Percentiles rank a stretch among this genome's conserved stretches.
phyloP scores from a whole-genome alignment of 2,329 filamentous ascomycete genomes.

The Hymenoscyphus salicellus region DNA sequence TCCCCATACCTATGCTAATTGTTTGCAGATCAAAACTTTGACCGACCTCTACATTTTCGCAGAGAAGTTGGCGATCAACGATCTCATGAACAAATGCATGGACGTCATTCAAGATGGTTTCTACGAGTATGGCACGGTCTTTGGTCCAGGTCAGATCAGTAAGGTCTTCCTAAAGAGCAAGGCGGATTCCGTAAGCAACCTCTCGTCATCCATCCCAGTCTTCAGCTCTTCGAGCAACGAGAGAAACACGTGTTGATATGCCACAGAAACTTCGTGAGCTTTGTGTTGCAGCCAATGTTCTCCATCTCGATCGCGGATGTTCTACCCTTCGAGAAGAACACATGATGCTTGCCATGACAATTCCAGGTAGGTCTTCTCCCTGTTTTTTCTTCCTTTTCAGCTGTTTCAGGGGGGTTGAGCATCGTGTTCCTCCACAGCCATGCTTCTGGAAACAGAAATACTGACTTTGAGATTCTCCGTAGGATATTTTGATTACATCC shows the following conservation, averaged over 20 bases:
- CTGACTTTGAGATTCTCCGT: neutral
- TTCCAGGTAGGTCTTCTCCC: neutral
- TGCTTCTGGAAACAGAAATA: too few relatives aligned
- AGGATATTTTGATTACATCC: constrained; percentile 19
- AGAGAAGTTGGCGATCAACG: constrained; percentile 17
- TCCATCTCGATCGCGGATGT: constrained; percentile 23
- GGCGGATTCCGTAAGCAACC: neutral
- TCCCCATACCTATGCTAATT: too few relatives aligned
- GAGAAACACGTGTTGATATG: neutral
- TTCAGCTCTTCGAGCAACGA: constrained; percentile 2
- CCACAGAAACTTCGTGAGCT: constrained; percentile 20
- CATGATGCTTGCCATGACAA: constrained; percentile 12
- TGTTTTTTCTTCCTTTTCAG: too few relatives aligned
- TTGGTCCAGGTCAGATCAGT: constrained; percentile 13
- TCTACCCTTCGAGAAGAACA: constrained; percentile 16
- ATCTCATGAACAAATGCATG: constrained; percentile 21
- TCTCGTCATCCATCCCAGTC: too few relatives aligned
- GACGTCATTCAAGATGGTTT: constrained; percentile 25
- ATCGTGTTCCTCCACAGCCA: too few relatives aligned
- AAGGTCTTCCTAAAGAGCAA: constrained; percentile 14
- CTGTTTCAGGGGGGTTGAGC: too few relatives aligned
- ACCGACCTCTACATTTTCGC: constrained; percentile 19
- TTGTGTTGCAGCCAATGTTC: constrained; percentile 18
- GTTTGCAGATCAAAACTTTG: constrained; percentile 10
- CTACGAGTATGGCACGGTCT: constrained; percentile 18